Percentiles rank a stretch among this genome's conserved stretches.
These are phyloP conservation scores for Evansstolkia leycettana DNA, from an alignment of 495 filamentous ascomycete genomes.

Conservation along the genomic window DNA sequence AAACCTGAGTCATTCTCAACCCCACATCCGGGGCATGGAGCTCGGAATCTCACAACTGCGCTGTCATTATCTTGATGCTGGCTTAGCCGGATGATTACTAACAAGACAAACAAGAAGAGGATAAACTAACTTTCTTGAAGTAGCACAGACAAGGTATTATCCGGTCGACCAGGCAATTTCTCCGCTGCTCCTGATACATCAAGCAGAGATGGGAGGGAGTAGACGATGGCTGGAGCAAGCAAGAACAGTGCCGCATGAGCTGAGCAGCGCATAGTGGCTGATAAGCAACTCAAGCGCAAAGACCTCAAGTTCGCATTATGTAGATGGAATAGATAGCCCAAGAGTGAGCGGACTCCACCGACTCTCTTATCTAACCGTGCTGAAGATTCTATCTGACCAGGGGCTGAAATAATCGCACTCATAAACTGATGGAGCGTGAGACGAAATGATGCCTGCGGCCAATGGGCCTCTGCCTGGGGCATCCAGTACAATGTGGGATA, in stretches of 20 bases:
- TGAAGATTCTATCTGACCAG: too few relatives aligned
- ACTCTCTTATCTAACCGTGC: too few relatives aligned
- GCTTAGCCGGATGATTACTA: not conserved
- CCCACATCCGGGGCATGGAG: slow-evolving; percentile 7
- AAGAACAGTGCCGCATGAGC: slow-evolving; percentile 1
- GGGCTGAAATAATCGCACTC: too few relatives aligned
- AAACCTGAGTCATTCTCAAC: slow-evolving; percentile 4
- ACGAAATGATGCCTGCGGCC: slow-evolving; percentile 8
- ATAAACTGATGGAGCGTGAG: too few relatives aligned
- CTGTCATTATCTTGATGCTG: slow-evolving; percentile 6
- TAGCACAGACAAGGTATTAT: not conserved
- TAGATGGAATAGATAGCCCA: too few relatives aligned
- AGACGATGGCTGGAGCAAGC: not conserved
- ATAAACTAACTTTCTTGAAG: slow-evolving; percentile 7
- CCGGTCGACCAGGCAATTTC: too few relatives aligned
- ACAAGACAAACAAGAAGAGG: not conserved
- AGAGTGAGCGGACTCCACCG: not conserved
- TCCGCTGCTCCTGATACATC: not conserved
- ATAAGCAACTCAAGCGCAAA: not conserved
- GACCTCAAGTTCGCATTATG: not conserved
- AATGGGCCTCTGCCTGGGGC: too few relatives aligned
- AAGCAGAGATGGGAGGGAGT: not conserved
- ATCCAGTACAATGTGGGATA: not conserved
- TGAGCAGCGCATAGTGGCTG: slow-evolving; percentile 4
- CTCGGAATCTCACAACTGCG: slow-evolving; percentile 7